Percentiles rank a stretch among this genome's conserved stretches.
Conservation (phyloP, 306 rosid species). For the Fragaria iinumae region DNA sequence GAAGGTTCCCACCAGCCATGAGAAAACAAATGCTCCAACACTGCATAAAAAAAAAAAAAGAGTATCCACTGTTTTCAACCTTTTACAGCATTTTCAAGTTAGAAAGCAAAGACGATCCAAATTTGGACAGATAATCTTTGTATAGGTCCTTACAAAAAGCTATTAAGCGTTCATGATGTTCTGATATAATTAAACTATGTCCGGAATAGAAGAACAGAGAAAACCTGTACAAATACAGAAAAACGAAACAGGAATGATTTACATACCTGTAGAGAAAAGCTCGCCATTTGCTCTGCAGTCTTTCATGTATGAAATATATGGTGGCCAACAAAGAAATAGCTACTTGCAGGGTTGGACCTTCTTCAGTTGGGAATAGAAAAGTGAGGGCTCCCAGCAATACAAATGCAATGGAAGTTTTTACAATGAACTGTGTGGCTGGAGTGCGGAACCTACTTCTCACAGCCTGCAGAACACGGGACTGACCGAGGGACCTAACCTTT, state of each 20-base stretch:
- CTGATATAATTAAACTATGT: not conserved
- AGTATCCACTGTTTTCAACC: conserved; percentile 5
- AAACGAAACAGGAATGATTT: conserved; percentile 13
- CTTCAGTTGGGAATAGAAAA: conserved; percentile 86
- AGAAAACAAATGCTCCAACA: conserved; percentile 68
- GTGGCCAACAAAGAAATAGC: conserved; percentile 84
- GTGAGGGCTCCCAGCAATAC: conserved; percentile 73
- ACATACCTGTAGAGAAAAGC: conserved; percentile 84
- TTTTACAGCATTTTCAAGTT: not conserved
- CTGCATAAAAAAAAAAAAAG: conserved; percentile 47
- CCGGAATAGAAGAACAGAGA: not conserved
- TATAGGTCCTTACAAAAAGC: not conserved
- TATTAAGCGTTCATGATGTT: not conserved
- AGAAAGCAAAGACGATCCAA: not conserved
- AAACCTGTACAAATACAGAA: conserved; percentile 15
- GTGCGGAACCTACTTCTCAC: conserved; percentile 77
- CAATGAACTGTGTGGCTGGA: conserved; percentile 71
- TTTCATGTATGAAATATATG: conserved; percentile 65
- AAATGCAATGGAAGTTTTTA: conserved; percentile 68
- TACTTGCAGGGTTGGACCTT: conserved; percentile 97
- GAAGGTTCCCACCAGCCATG: conserved; percentile 97
- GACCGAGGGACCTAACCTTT: conserved; percentile 72
- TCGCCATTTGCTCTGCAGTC: conserved; percentile 75
- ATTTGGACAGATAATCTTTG: not conserved
- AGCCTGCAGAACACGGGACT: conserved; percentile 67